Percentiles rank a stretch among this genome's conserved stretches.
These are phyloP conservation scores for Exophiala phaeomuriformis DNA, from an alignment of 2,329 filamentous ascomycete genomes.

Conservation along the genomic window DNA sequence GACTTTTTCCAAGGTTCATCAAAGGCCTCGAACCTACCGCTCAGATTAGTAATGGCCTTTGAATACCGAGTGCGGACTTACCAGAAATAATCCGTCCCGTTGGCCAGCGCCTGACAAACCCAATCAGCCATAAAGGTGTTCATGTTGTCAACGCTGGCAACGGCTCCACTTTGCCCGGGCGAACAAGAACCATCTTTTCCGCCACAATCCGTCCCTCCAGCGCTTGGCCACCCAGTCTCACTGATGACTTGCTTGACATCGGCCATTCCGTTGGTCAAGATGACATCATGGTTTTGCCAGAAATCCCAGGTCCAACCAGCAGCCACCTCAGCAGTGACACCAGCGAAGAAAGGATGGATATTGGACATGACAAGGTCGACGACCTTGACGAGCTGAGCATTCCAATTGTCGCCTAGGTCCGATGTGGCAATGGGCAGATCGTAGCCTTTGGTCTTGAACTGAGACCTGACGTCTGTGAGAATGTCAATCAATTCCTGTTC, in stretches of 20 bases:
- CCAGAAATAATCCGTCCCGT: constrained; percentile 93
- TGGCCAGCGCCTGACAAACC: constrained; percentile 71
- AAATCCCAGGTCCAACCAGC: constrained; percentile 77
- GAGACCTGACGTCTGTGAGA: constrained; percentile 61
- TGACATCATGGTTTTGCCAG: constrained; percentile 64
- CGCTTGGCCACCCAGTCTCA: constrained; percentile 85
- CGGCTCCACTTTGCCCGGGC: constrained; percentile 51
- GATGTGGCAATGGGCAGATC: constrained; percentile 75
- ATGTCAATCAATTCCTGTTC: constrained; percentile 55
- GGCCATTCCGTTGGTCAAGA: constrained; percentile 52
- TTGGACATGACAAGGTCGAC: constrained; percentile 94
- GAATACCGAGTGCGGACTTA: constrained; percentile 35
- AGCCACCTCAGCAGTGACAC: constrained; percentile 59
- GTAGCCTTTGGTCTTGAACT: constrained; percentile 61
- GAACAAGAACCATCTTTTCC: constrained; percentile 48
- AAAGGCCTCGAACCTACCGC: constrained; percentile 73
- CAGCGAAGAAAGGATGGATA: constrained; percentile 92
- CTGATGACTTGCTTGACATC: constrained; percentile 69
- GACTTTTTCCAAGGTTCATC: constrained; percentile 89
- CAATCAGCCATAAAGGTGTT: constrained; percentile 81
- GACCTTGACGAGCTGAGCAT: constrained; percentile 55
- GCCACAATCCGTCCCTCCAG: constrained; percentile 73
- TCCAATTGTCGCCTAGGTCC: constrained; percentile 87
- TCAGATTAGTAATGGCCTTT: constrained; percentile 18
- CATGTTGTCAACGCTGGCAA: constrained; percentile 71